Evolutionary conservation across 305 asterid genomes (phyloP).

Genomic region (Coffea humblotiana): DNA sequence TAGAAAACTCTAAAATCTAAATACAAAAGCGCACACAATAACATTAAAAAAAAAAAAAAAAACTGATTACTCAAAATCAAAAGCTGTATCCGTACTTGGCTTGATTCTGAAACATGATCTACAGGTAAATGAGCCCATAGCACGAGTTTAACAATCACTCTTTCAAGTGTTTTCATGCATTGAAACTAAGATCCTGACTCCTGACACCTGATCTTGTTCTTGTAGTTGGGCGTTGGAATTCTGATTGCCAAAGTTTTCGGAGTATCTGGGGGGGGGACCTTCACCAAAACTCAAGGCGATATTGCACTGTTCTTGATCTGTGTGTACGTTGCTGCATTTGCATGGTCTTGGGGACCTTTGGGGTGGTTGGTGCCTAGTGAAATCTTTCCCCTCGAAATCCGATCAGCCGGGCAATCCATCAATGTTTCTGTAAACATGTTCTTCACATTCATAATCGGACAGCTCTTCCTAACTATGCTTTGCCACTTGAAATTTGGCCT

Average conservation of each 20-base stretch:
- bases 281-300: slow-evolving; percentile 36
- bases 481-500: slow-evolving; percentile 55
- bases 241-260: slow-evolving; percentile 44
- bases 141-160: no score
- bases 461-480: slow-evolving; percentile 49
- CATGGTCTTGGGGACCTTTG: slow-evolving; percentile 83
- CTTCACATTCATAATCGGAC: slow-evolving; percentile 56
- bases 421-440: slow-evolving; percentile 59
- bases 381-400: slow-evolving; percentile 53
- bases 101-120: no score
- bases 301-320: slow-evolving; percentile 43
- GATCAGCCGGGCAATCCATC: slow-evolving; percentile 61
- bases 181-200: no score
- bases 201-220: neutral
- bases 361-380: slow-evolving; percentile 79
- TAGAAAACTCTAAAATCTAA: no score
- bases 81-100: no score
- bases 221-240: slow-evolving; percentile 35
- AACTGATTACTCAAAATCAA: no score
- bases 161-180: neutral
- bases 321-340: slow-evolving; percentile 58
- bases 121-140: no score
- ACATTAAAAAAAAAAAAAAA: no score
- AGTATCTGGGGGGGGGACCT: slow-evolving; percentile 35
- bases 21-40: no score